These are phyloP conservation scores for Sclerotinia glacialis DNA, from an alignment of 2,329 filamentous ascomycete genomes.

Conservation along the genomic window DNA sequence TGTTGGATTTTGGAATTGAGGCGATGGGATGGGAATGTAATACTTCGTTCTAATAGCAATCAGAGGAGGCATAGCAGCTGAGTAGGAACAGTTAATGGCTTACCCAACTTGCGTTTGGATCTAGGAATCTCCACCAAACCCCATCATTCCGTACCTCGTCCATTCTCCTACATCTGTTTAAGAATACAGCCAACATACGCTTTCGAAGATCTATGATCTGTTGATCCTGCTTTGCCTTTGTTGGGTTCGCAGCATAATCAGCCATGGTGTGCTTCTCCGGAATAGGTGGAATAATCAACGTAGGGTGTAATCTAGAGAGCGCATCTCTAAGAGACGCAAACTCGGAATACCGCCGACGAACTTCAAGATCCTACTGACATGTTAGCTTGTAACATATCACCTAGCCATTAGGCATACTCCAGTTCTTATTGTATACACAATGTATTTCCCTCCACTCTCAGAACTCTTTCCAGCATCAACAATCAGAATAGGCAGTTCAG, in stretches of 20 bases:
- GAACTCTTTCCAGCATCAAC: conserved; percentile 93
- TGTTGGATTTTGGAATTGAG: conserved; percentile 87
- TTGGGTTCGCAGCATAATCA: conserved; percentile 96
- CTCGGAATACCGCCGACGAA: conserved; percentile 92
- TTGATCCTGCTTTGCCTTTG: conserved; percentile 94
- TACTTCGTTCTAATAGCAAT: conserved; percentile 77
- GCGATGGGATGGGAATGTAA: conserved; percentile 85
- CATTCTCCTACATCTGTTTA: conserved; percentile 93
- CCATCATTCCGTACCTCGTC: conserved; percentile 87
- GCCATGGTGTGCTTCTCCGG: conserved; percentile 99
- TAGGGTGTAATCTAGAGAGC: conserved; percentile 87
- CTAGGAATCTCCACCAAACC: conserved; percentile 96
- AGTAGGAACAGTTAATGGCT: conserved; percentile 29
- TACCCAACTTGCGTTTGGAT: conserved; percentile 99
- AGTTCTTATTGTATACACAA: conserved; percentile 95
- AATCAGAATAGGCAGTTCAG: conserved; percentile 84
- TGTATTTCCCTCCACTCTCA: conserved; percentile 88
- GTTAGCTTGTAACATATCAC: conserved; percentile 27
- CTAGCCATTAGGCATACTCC: conserved; percentile 56
- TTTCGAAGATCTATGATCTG: conserved; percentile 96
- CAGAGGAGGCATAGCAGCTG: conserved; percentile 22
- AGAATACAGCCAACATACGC: conserved; percentile 92
- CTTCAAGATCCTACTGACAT: conserved; percentile 75
- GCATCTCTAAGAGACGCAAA: conserved; percentile 89
- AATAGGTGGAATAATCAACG: conserved; percentile 91